Base-by-base conservation (phyloP, 148 eudicot genomes). In the Vaccinium macrocarpon region DNA sequence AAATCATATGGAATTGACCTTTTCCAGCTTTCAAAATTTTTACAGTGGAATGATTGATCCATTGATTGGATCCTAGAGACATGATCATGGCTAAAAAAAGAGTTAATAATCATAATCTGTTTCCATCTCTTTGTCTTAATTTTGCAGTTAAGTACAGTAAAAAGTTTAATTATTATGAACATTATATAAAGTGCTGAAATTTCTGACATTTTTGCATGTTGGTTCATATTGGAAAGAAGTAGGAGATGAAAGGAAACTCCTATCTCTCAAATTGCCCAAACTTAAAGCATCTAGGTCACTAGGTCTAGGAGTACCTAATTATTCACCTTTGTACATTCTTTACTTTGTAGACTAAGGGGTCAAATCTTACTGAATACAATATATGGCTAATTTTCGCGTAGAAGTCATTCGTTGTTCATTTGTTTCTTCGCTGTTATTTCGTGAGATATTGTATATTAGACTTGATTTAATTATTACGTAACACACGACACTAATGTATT, bases 1-100 rank as follows among this genome's bases (percentile, higher is more conserved):
- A 48, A 55, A 21, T 49, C 53, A 76, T 76, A 76, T 8, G 72
- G 12, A 8, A 52, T 38, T 48, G 79, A 32, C 50, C 56, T 49
- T 32, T 81, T 71, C 21, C 75, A 64, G 46, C 75, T 81, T 81
- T 81, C 38, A 16, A 79, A 48, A 12, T 18, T 21, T 35, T 56
- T 68, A 38, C 50, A 18, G 48, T 21, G 52, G 14, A 53, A 81
- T 81, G 83, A 81, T 81, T 81, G 83, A 81, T 55, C 15, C 83
- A 81, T 81, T 64, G 83, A 81, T 81, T 81, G 73, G 25, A 27
- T 55, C 76, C 75, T 8, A 25, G 64, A 23, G n/a, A 81, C 75
- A 81, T 82, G 77, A 70, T 82, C 62, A 68, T 70, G 11, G 16
- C 77, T 19, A 50, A 51, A 80, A 70, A 42, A 42, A 42, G 62